Percentiles rank a stretch among this genome's conserved stretches.
These are phyloP conservation scores for Emmonsiellopsis sp. DNA, from an alignment of 2,329 filamentous ascomycete genomes.

Conservation along the genomic window DNA sequence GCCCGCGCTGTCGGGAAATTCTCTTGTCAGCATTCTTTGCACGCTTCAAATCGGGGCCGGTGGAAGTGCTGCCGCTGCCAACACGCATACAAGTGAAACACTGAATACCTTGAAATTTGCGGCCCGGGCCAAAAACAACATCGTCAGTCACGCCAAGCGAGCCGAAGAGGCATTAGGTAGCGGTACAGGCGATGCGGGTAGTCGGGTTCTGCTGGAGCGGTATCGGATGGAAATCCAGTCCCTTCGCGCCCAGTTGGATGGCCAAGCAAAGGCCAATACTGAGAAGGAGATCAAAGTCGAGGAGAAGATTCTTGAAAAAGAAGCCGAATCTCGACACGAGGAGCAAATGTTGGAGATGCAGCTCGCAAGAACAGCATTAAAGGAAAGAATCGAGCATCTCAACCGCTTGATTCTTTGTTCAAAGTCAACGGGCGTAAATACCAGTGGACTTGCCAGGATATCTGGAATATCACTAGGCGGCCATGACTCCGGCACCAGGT, in stretches of 20 bases:
- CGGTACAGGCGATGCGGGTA: conserved; percentile 70
- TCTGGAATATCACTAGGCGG: conserved; percentile 47
- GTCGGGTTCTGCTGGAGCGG: conserved; percentile 77
- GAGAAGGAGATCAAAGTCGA: conserved; percentile 44
- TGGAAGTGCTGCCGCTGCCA: conserved; percentile 60
- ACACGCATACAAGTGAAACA: conserved; percentile 75
- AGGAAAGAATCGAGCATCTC: conserved; percentile 93
- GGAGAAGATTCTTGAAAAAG: conserved; percentile 59
- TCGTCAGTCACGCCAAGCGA: conserved; percentile 91
- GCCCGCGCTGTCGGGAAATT: conserved; percentile 84
- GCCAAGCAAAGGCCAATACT: conserved; percentile 61
- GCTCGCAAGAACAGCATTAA: conserved; percentile 84
- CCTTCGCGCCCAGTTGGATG: conserved; percentile 69
- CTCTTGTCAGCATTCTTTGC: conserved; percentile 92
- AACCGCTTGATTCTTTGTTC: conserved; percentile 93
- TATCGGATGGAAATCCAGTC: conserved; percentile 90
- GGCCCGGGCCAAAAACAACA: conserved; percentile 92
- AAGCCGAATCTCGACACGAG: conserved; percentile 79
- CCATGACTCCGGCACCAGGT: conserved; percentile 38
- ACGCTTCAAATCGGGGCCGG: conserved; percentile 84
- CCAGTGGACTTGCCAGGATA: conserved; percentile 58
- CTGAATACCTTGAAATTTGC: conserved; percentile 96
- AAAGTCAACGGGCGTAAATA: conserved; percentile 90
- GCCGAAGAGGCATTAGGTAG: conserved; percentile 78
- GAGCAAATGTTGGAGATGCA: conserved; percentile 99